Conservation (phyloP, 139 green algal species). For the Chlamydomonas sp. region DNA sequence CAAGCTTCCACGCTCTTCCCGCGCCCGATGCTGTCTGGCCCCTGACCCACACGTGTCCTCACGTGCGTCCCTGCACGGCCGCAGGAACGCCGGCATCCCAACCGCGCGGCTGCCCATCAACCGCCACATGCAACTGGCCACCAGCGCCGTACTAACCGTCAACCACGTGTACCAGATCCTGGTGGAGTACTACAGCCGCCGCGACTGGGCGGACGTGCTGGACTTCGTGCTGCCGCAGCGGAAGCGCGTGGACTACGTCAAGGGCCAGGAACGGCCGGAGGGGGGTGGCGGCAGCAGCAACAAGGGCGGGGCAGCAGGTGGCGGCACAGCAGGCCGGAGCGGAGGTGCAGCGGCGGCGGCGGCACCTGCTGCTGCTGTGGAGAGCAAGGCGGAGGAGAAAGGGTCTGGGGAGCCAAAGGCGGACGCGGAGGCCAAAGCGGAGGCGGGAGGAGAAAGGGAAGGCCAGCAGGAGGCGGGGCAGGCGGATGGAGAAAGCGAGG, state of each 20-base stretch:
- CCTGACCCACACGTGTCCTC: too few relatives aligned
- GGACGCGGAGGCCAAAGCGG: background rate
- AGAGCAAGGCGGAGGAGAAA: too few relatives aligned
- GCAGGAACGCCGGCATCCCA: conserved; percentile 65
- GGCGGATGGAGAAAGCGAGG: background rate
- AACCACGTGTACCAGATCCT: conserved; percentile 88
- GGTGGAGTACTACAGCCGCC: conserved; percentile 33
- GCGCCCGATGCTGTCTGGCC: too few relatives aligned
- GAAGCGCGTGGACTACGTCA: conserved; percentile 40
- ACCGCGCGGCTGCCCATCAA: conserved; percentile 84
- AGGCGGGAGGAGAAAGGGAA: background rate
- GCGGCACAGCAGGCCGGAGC: background rate
- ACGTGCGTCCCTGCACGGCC: conserved; percentile 6
- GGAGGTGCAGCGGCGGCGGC: background rate
- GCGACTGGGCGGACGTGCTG: conserved; percentile 52
- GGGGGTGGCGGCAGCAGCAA: too few relatives aligned
- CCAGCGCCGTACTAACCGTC: conserved; percentile 75
- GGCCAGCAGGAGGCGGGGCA: too few relatives aligned
- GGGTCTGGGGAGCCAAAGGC: background rate
- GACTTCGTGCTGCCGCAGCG: conserved; percentile 51
- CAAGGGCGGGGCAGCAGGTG: background rate
- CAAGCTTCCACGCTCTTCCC: too few relatives aligned
- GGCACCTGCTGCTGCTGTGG: background rate
- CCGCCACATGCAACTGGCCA: conserved; percentile 68
- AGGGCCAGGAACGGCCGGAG: background rate